A percentile compares a stretch with the other conserved stretches of the same genome.
Conservation (phyloP, 2,329 filamentous ascomycete species). For the Amesomyces nigricolor region DNA sequence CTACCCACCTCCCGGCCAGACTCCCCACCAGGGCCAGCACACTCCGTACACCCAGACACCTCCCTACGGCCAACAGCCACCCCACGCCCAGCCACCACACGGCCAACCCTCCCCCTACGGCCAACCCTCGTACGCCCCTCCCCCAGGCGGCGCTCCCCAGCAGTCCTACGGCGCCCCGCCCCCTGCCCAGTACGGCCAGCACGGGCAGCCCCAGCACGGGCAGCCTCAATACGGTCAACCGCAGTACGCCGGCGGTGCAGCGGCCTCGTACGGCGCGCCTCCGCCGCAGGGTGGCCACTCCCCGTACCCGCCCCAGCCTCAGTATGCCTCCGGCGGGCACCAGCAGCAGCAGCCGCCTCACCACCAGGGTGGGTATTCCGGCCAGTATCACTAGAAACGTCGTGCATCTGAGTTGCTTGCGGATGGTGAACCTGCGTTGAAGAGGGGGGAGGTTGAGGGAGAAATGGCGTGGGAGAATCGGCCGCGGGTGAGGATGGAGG, state of each 20-base stretch:
- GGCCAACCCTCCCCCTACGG: slow-evolving; percentile 12
- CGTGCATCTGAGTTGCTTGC: neutral
- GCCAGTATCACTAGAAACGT: slow-evolving; percentile 7
- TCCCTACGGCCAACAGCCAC: slow-evolving; percentile 20
- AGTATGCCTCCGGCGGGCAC: slow-evolving; percentile 17
- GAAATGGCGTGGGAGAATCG: too few species aligned
- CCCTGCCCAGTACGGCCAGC: neutral
- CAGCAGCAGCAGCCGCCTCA: neutral
- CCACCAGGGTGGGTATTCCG: neutral
- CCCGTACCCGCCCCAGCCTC: slow-evolving; percentile 20
- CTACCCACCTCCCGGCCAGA: slow-evolving; percentile 22
- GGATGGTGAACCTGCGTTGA: too few species aligned
- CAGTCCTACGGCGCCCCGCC: slow-evolving; percentile 9
- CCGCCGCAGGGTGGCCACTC: slow-evolving; percentile 7
- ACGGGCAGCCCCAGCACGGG: neutral
- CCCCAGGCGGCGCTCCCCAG: neutral
- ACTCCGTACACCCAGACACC: slow-evolving; percentile 25
- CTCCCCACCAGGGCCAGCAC: slow-evolving; percentile 24
- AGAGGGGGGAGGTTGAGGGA: neutral
- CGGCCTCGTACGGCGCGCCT: slow-evolving; percentile 6
- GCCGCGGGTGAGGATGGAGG: too few species aligned
- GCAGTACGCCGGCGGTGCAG: slow-evolving; percentile 9
- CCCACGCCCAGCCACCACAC: slow-evolving; percentile 3
- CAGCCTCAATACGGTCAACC: slow-evolving; percentile 3
- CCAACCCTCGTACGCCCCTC: slow-evolving; percentile 10